Evolutionary conservation across 108 stramenopile genomes (phyloP).

Genomic region (Aurantiochytrium sp.): DNA sequence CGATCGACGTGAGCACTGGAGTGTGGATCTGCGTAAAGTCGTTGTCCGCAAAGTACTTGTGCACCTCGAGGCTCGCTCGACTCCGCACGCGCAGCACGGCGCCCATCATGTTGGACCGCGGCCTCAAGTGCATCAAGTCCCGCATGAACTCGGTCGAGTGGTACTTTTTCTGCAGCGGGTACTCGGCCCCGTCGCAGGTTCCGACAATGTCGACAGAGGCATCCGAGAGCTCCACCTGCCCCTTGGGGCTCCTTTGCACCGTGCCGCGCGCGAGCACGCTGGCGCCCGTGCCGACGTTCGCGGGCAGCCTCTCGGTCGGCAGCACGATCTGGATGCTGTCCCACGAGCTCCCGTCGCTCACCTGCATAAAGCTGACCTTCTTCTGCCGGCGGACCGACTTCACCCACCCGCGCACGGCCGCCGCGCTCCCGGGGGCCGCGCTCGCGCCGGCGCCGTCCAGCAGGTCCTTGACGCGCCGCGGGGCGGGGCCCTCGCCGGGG

Average conservation of each 20-base stretch:
- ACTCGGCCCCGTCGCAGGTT: conserved; percentile 79
- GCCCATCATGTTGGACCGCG: conserved; percentile 90
- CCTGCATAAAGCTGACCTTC: conserved; percentile 88
- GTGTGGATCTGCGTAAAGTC: conserved; percentile 94
- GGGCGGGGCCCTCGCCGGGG: no score
- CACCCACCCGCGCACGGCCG: conserved; percentile 91
- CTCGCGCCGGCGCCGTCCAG: no score
- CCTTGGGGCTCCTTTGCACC: conserved; percentile 72
- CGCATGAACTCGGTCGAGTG: conserved; percentile 93
- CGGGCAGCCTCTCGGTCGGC: conserved; percentile 50
- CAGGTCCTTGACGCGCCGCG: not conserved
- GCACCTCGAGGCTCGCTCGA: conserved; percentile 73
- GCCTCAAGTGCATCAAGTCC: conserved; percentile 90
- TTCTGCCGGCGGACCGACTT: conserved; percentile 93
- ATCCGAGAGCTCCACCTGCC: conserved; percentile 80
- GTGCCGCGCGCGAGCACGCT: conserved; percentile 73
- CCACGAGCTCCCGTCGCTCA: conserved; percentile 93
- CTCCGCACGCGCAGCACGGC: conserved; percentile 90
- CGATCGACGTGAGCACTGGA: conserved; percentile 91
- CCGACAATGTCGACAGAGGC: conserved; percentile 75
- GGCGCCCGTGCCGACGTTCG: conserved; percentile 86
- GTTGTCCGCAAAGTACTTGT: conserved; percentile 77
- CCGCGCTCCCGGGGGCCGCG: no score
- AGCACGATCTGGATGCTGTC: conserved; percentile 84
- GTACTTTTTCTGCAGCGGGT: conserved; percentile 96